Base-by-base conservation (phyloP, 176 grass and related monocot species). In the Carex parvula region DNA sequence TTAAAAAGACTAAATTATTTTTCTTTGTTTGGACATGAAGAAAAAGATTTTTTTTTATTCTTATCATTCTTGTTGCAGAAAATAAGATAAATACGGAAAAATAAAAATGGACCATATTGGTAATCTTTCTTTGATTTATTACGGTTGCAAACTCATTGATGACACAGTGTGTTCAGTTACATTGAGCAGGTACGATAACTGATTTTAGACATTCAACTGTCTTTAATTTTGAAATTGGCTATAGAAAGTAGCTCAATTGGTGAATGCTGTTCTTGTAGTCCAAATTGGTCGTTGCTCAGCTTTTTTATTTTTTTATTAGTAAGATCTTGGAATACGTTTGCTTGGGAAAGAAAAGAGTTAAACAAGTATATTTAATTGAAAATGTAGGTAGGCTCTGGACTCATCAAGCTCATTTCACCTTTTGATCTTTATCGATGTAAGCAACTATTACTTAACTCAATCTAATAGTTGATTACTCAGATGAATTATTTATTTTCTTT, bases 141-240 rank as follows among this genome's bases (percentile, higher is more conserved):
- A 85, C 8, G 96, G 93, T 53, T 42, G 70, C 55, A 99, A 99
- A 86, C 93, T 99, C 90, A 87, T 89, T 83, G 96, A 94, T 85
- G 93, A 89, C 53, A 89, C 53, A 24, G 89, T 70, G 93, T 99
- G 83, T 84, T 95, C 84, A 21, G 85, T 59, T 99, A 92, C 88
- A 93, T 99, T 86, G 46, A 93, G 42, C 94, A 93, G 91, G 94
- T 96, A 60, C 15, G 2, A 50, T 18, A 14, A 10, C 5, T 14
- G 14, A 20, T 44, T 10, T 76, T 7, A 15, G 5, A 4, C 11
- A 57, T 58, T 71, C 37, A 35, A 58, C 13, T 21, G 22, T 68
- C 11, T 17, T 3, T 56, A 30, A 5, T 68, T 79, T 39, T 30
- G 71, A 26, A 26, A 75, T 75, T 15, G 3, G 44, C 21, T 55